A percentile compares a stretch with the other conserved stretches of the same genome.
Evolutionary conservation across 306 rosid genomes (phyloP).

Genomic region (Argentina anserina): DNA sequence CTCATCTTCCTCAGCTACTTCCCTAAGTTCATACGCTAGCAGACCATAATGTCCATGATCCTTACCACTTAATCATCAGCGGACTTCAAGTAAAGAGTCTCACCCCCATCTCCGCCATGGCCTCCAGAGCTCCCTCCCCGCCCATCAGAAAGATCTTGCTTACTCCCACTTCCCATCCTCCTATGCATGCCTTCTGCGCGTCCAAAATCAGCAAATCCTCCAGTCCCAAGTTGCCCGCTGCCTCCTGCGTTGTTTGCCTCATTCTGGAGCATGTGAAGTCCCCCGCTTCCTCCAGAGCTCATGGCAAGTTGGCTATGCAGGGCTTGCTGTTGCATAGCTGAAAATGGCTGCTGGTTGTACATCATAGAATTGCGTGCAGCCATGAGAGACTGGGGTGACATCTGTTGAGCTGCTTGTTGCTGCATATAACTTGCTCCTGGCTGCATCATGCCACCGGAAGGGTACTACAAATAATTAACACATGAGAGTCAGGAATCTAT

Average conservation of each 20-base stretch:
- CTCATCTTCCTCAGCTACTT: constrained; percentile 27
- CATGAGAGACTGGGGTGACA: constrained; percentile 85
- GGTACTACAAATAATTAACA: constrained; percentile 44
- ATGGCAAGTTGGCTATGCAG: constrained; percentile 69
- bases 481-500: not conserved
- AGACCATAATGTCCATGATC: constrained; percentile 16
- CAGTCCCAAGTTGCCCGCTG: constrained; percentile 44
- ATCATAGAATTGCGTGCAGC: constrained; percentile 84
- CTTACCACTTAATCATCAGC: constrained; percentile 45
- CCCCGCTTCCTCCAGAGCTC: constrained; percentile 55
- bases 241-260: constrained; percentile 61
- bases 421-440: constrained; percentile 90
- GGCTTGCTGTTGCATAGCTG: constrained; percentile 85
- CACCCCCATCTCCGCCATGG: constrained; percentile 74
- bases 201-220: constrained; percentile 68
- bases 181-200: constrained; percentile 74
- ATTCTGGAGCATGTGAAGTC: constrained; percentile 74
- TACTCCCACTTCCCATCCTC: constrained; percentile 56
- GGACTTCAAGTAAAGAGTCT: constrained; percentile 69
- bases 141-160: constrained; percentile 73
- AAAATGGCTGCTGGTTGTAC: constrained; percentile 72
- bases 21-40: constrained; percentile 30
- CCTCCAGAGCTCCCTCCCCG: constrained; percentile 63
- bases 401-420: constrained; percentile 77
- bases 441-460: constrained; percentile 69